Evolutionary conservation across 495 filamentous ascomycete genomes (phyloP), one percentile per base, ranked within the genome.

Genomic region (Tricharina praecox): DNA sequence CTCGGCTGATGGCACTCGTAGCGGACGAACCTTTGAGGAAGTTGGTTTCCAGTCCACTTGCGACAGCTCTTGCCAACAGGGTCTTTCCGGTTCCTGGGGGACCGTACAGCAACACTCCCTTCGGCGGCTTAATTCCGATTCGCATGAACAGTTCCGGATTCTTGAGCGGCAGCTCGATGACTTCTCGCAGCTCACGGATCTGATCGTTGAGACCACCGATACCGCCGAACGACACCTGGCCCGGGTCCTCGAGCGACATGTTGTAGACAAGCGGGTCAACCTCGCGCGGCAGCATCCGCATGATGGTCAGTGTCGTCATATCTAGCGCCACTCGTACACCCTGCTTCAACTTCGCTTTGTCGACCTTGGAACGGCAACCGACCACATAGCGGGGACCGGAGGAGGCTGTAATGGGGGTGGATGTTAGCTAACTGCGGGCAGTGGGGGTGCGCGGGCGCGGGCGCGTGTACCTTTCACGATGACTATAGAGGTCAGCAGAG

Each of bases 281-380:
- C 69, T 99, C 92, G 54, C 92, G 83, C 33, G 92, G 92, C 33
- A 99, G 68, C 92, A 99, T 99, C 50, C 92, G 83, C 92, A 99
- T 99, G 65, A 99, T 99, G 23, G 92, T 99, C 51, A 99, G 79
- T 13, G 92, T 99, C 30, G 92, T 99, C 92, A 99, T 99, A 63
- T 99, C 92, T 46, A 99, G 82, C 35, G 92, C 90, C 50, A 99
- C 92, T 56, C 92, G 85, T 3, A 87, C 93, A 52, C 92, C 92
- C 67, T 99, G 92, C 71, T 95, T 95, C 55, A 99, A 70, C 70
- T 94, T 94, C 45, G 70, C 67, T 64, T 93, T 95, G 66, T 96
- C 90, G 54, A 99, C 90, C 66, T 96, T 96, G 28, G 86, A 94
- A 47, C 92, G 79, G 69, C 92, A 99, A 43, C 92, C 92, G 61